Base-by-base conservation (phyloP, 202 grass and related monocot genomes). In the Digitaria exilis region DNA sequence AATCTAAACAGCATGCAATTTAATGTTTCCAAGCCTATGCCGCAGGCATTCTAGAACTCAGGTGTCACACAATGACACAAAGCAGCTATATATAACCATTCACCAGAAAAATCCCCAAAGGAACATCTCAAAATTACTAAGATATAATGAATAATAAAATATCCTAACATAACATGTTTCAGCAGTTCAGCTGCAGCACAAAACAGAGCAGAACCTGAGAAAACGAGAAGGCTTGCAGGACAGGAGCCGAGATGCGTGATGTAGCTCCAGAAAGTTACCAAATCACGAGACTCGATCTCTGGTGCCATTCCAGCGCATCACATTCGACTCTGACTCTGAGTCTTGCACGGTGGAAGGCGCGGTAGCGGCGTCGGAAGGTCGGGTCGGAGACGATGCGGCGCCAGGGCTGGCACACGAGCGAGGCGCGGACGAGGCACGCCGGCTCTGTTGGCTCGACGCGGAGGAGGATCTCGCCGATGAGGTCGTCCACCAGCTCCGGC, bases 401-500 rank as follows among this genome's bases (percentile, higher is more conserved):
- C 69, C 69, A 72, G 9, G 28, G 10, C 69, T 72, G 50, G 69
- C 69, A 72, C 28, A 72, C 45, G 17, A 72, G 28, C 16, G 70
- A 73, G 4, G 70, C 46, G 4, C 70, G 46, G 8, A 52, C 46
- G 28, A 73, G 70, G 28, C 70, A 73, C 18, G 4, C 18, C 4
- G 70, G 46, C 9, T 52, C 28, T 52, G 9, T 29, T 10, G 70
- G 28, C 28, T 18, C 5, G 28, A 73, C 0, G 70, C 70, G 70
- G 46, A 73, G 46, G 46, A 73, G 70, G 70, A 73, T 73, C 46
- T 34, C 46, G 46, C 29, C 18, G 70, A 73, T 5, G 46, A 72
- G 69, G 45, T 72, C 45, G 25, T 72, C 69, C 26, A 72, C 28
- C 45, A 72, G 70, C 70, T 52, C 46, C 70, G 46, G 18, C 9